Conservation (phyloP, 805 yeast species). For the Yarrowia sp. region DNA sequence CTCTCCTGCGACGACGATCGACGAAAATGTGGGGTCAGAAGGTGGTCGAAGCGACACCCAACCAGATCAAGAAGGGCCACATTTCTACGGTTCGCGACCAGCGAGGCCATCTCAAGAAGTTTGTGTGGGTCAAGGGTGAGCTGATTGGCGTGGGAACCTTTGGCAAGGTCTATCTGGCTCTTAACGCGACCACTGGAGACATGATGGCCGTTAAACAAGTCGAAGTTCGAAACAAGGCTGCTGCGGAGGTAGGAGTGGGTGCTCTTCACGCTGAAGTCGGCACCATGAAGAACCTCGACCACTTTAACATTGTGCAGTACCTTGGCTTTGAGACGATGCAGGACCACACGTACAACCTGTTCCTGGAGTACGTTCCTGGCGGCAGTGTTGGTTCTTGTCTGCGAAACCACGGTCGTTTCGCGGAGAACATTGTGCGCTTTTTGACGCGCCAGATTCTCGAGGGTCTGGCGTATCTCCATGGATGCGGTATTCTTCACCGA, state of each 20-base stretch:
- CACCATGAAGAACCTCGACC: conserved; percentile 90
- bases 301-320: conserved; percentile 91
- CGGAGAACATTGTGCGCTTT: conserved; percentile 68
- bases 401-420: conserved; percentile 79
- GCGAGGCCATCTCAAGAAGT: conserved; percentile 72
- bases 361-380: conserved; percentile 95
- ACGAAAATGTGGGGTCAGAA: conserved; percentile 98
- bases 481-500: conserved; percentile 83
- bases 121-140: conserved; percentile 98
- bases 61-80: conserved; percentile 58
- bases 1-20: conserved; percentile 63
- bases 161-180: conserved; percentile 87
- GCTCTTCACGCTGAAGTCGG: conserved; percentile 89
- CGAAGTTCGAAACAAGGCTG: conserved; percentile 51
- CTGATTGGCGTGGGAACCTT: conserved; percentile 94
- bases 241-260: conserved; percentile 59
- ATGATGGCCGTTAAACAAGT: conserved; percentile 99
- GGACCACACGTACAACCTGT: conserved; percentile 73
- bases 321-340: conserved; percentile 80
- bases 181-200: conserved; percentile 95
- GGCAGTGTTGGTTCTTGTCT: conserved; percentile 90
- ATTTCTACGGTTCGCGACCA: conserved; percentile 64
- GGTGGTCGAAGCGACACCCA: conserved; percentile 84
- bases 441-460: conserved; percentile 75
- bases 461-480: conserved; percentile 86